Conservation (phyloP, 2,329 filamentous ascomycete species). For the Xylariaceae sp. region DNA sequence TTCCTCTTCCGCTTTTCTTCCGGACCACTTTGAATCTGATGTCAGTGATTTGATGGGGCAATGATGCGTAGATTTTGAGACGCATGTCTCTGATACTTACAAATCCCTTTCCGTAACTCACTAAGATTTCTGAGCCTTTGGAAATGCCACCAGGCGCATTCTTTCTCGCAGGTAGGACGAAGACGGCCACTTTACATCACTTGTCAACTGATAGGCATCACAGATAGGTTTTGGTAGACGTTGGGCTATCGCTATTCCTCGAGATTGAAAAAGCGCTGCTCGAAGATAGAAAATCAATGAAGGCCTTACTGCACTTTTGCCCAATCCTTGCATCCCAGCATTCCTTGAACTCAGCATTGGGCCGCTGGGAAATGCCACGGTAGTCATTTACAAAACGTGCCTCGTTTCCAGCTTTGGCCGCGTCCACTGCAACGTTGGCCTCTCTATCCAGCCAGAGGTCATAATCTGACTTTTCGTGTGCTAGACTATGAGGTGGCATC, state of each 20-base stretch:
- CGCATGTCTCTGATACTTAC: no score
- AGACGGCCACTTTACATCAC: slow-evolving; percentile 27
- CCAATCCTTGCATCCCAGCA: slow-evolving; percentile 51
- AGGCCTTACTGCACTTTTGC: slow-evolving; percentile 48
- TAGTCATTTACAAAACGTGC: slow-evolving; percentile 66
- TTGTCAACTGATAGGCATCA: no score
- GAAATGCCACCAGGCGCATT: slow-evolving; percentile 38
- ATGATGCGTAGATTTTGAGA: no score
- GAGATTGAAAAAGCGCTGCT: neutral
- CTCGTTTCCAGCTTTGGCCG: slow-evolving; percentile 56
- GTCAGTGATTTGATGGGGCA: no score
- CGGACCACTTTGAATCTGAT: no score
- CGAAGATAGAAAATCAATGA: slow-evolving; percentile 37
- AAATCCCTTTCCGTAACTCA: slow-evolving; percentile 62
- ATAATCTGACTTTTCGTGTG: slow-evolving; percentile 52
- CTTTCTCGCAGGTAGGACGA: slow-evolving; percentile 47
- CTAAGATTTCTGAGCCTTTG: slow-evolving; percentile 61
- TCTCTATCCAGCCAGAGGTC: slow-evolving; percentile 61
- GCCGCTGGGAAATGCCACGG: slow-evolving; percentile 49
- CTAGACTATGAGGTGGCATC: slow-evolving; percentile 24
- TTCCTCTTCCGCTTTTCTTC: no score
- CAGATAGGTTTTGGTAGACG: neutral
- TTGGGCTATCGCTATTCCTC: neutral
- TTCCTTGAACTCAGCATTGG: slow-evolving; percentile 58
- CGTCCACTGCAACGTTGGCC: slow-evolving; percentile 57